Evolutionary conservation across 768 basidiomycete species (phyloP).

Genomic region (Holtermanniella nyarrowii): DNA sequence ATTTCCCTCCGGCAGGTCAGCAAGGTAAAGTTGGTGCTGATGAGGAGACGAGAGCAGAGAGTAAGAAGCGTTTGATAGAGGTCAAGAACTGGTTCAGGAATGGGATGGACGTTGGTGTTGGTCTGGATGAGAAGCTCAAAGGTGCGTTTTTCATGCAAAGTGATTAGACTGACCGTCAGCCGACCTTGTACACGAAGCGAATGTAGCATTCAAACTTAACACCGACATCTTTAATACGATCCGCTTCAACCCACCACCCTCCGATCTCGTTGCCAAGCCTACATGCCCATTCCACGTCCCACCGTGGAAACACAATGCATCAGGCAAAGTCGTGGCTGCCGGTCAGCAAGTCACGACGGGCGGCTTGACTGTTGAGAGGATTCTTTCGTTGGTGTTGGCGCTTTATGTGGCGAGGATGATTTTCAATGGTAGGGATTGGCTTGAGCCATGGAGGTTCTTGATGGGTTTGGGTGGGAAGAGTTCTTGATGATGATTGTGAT

Average conservation of each 20-base stretch:
- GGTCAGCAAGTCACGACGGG: constrained; percentile 4
- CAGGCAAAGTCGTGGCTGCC: background rate
- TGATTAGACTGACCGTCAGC: constrained; percentile 12
- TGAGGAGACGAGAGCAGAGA: constrained; percentile 20
- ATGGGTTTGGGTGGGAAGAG: background rate
- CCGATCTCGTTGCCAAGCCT: background rate
- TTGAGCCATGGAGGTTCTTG: background rate
- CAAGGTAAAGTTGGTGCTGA: constrained; percentile 41
- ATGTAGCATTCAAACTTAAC: constrained; percentile 30
- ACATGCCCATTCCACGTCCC: background rate
- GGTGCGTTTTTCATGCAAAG: constrained; percentile 17
- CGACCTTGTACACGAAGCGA: constrained; percentile 29
- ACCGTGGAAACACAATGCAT: background rate
- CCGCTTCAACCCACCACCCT: background rate
- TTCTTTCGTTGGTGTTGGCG: background rate
- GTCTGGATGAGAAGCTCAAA: constrained; percentile 27
- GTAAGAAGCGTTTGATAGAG: constrained; percentile 47
- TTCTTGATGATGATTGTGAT: too few species aligned
- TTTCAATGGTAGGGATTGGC: background rate
- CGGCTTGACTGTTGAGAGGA: constrained; percentile 3
- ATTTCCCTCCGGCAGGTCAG: constrained; percentile 47
- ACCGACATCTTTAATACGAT: constrained; percentile 32
- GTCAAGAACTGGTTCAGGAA: constrained; percentile 52
- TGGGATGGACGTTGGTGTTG: constrained; percentile 32
- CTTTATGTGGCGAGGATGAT: background rate